Percentiles rank a stretch among this genome's conserved stretches.
These are phyloP conservation scores for Aspergillus vadensis DNA, from an alignment of 2,329 filamentous ascomycete genomes.

Conservation along the genomic window DNA sequence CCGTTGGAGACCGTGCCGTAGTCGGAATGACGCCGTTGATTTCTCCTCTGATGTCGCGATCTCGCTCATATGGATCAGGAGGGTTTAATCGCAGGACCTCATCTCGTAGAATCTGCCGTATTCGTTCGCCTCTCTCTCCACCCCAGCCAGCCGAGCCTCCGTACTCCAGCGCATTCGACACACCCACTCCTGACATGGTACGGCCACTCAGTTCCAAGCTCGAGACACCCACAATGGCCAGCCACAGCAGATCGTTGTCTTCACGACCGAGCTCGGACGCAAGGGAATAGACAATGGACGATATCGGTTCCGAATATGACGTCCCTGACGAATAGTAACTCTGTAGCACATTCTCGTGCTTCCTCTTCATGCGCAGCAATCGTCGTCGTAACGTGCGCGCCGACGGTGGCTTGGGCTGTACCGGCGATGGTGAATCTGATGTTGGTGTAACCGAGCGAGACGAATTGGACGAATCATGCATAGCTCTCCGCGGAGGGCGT, in stretches of 20 bases:
- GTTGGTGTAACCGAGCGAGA: conserved; percentile 50
- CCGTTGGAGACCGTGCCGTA: conserved; percentile 82
- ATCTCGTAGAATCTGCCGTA: conserved; percentile 83
- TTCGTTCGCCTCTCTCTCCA: conserved; percentile 76
- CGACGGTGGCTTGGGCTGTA: conserved; percentile 62
- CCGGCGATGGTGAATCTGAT: conserved; percentile 42
- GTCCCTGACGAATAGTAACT: conserved; percentile 84
- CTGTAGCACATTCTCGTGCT: conserved; percentile 74
- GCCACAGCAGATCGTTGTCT: conserved; percentile 94
- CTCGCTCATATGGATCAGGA: conserved; percentile 60
- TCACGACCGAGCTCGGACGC: conserved; percentile 93
- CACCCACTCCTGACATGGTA: conserved; percentile 75
- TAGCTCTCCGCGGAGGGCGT: conserved; percentile 45
- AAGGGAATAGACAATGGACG: conserved; percentile 89
- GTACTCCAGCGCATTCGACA: conserved; percentile 57
- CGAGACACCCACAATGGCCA: conserved; percentile 91
- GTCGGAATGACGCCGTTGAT: conserved; percentile 83
- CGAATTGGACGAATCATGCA: conserved; percentile 47
- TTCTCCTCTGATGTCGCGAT: conserved; percentile 66
- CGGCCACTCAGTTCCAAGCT: conserved; percentile 89
- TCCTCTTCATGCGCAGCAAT: conserved; percentile 71
- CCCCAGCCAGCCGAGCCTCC: conserved; percentile 71
- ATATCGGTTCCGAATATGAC: conserved; percentile 92
- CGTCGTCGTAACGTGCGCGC: conserved; percentile 71
- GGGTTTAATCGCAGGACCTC: conserved; percentile 94